Evolutionary conservation across 1,284 basidiomycete genomes (phyloP), one percentile per base, ranked within the genome.

Genomic region (Leccinum solheimii): DNA sequence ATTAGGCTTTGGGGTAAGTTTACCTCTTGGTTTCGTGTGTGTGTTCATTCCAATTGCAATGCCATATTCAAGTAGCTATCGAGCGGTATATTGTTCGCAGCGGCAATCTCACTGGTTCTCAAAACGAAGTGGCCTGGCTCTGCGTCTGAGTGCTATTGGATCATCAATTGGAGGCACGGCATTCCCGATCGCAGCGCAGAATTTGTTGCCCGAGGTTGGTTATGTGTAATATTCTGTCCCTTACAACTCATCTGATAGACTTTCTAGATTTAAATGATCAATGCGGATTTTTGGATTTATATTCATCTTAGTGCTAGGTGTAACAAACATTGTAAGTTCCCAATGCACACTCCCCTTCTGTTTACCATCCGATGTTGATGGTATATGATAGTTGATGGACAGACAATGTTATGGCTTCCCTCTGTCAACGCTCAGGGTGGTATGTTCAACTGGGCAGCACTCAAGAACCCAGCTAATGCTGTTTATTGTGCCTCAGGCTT

Each of bases 271-370:
- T 60, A 67, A 74, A 62, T 84, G 83, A 82, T 79, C 83, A 0
- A 75, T 83, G 74, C 77, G 81, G 16, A 73, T 81, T 54, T 66
- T 82, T 23, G 81, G 76, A 5, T 79, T 82, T 61, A 77, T 83
- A 8, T 58, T 81, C n/a, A 60, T 80, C 4, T 43, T 68, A 16
- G 49, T 76, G 2, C 68, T 83, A 5, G 70, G 72, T 9, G 61
- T 78, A 34, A 74, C 77, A 27, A 78, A 80, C 65, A 60, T 80
- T 59, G 71, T 77, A 58, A 64, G 66, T 57, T 21, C 4, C 23
- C 16, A 43, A n/a, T 43, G 7, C 36, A 16, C 36, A 16, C 36
- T n/a, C n/a, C 40, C 40, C 40, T 43, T 43, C 16, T n/a, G 10
- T 30, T 3, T 21, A 10, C 14, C 7, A 14, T 52, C 13, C 4